Percentiles rank a stretch among this genome's conserved stretches.
Evolutionary conservation across 345 rosid species (phyloP).

Genomic region (Capsella bursapastoris): DNA sequence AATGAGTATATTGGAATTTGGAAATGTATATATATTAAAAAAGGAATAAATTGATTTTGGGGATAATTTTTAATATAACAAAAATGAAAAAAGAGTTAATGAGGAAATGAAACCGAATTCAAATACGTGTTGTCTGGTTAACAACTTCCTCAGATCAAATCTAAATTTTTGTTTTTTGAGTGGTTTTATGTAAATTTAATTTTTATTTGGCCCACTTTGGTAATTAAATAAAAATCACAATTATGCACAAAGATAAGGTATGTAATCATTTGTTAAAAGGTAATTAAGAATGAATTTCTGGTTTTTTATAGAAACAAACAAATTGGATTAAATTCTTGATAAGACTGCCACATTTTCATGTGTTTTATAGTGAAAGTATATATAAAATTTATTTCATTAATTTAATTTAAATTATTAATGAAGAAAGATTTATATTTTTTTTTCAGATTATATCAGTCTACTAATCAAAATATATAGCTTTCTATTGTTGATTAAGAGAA

Average conservation of each 20-base stretch:
- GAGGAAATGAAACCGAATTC: slow-evolving; percentile 26
- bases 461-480: too few species aligned
- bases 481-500: too few species aligned
- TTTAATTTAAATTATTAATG: too few species aligned
- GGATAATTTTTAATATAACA: not conserved
- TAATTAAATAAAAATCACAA: not conserved
- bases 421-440: too few species aligned
- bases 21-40: slow-evolving; percentile 20
- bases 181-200: slow-evolving; percentile 27
- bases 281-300: too few species aligned
- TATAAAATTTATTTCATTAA: too few species aligned
- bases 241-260: too few species aligned
- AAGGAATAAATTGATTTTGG: not conserved
- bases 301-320: too few species aligned
- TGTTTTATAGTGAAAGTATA: not conserved
- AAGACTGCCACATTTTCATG: slow-evolving; percentile 7
- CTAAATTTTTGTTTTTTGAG: slow-evolving; percentile 25
- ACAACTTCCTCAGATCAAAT: slow-evolving; percentile 48
- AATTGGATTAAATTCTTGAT: not conserved
- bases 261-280: too few species aligned
- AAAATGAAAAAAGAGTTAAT: not conserved
- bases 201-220: slow-evolving; percentile 16
- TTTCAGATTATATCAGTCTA: too few species aligned
- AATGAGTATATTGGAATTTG: not conserved
- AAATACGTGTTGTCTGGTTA: slow-evolving; percentile 41